Evolutionary conservation across 2,329 filamentous ascomycete genomes (phyloP).

Genomic region (Coleophoma eucalyptorum): DNA sequence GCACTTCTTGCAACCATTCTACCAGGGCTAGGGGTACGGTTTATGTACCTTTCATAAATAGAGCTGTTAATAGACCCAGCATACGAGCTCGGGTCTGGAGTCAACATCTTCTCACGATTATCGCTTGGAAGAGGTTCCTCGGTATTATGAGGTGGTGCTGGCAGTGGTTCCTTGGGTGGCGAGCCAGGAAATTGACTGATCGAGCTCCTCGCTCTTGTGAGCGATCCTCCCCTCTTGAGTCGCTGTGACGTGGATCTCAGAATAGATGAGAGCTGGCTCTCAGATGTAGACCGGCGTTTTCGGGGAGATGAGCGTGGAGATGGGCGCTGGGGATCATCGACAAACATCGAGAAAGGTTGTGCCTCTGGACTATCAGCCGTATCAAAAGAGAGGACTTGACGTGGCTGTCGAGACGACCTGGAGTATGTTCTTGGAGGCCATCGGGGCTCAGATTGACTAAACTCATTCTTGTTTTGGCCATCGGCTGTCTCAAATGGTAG

Average conservation of each 20-base stretch:
- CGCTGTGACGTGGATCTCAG: conserved; percentile 21
- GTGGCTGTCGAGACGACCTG: not conserved
- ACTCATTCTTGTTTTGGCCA: not conserved
- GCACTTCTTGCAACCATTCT: conserved; percentile 7
- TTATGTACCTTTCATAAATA: conserved; percentile 9
- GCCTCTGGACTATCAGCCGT: not conserved
- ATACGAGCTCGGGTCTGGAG: not conserved
- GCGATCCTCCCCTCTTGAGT: conserved; percentile 12
- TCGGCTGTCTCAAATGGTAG: not conserved
- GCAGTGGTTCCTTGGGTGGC: conserved; percentile 16
- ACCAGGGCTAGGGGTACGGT: conserved; percentile 12
- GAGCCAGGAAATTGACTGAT: conserved; percentile 13
- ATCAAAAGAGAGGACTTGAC: not conserved
- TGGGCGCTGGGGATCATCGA: not conserved
- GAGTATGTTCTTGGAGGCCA: conserved; percentile 1
- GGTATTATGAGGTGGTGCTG: conserved; percentile 11
- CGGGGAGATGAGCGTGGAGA: too few species aligned
- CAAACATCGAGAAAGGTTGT: not conserved
- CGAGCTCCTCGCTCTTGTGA: conserved; percentile 17
- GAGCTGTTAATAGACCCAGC: conserved; percentile 14
- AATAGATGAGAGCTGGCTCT: conserved; percentile 19
- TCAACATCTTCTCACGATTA: conserved; percentile 8
- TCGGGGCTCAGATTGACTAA: not conserved
- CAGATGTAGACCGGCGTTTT: conserved; percentile 13
- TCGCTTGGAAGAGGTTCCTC: conserved; percentile 10